phyloP scores from a whole-genome alignment of 164 flowering plant genomes.

The Pachysandra terminalis region DNA sequence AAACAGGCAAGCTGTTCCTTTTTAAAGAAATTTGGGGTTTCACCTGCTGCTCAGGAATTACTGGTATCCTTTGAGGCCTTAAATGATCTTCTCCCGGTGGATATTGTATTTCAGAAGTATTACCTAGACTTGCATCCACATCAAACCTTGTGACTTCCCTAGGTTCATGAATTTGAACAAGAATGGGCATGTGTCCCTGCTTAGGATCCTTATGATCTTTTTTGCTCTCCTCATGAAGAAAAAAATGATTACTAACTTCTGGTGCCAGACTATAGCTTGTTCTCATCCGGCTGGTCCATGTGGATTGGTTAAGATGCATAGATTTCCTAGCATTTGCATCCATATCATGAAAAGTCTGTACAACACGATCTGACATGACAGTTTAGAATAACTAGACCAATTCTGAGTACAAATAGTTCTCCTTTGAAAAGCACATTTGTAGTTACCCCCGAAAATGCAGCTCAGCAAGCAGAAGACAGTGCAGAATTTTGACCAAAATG shows the following conservation, averaged over 20 bases:
- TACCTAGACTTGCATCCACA: slow-evolving; percentile 2
- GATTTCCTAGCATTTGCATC: slow-evolving; percentile 22
- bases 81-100: slow-evolving; percentile 10
- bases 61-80: slow-evolving; percentile 17
- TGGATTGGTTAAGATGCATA: slow-evolving; percentile 25
- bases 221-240: slow-evolving; percentile 7
- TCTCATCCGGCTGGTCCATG: slow-evolving; percentile 64
- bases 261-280: slow-evolving; percentile 25
- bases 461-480: slow-evolving; percentile 8
- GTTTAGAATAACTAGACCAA: not conserved
- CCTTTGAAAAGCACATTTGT: slow-evolving; percentile 3
- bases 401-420: not conserved
- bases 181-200: not conserved
- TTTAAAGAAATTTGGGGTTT: slow-evolving; percentile 16
- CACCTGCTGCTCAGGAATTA: slow-evolving; percentile 12
- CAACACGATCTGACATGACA: slow-evolving; percentile 37
- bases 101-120: slow-evolving; percentile 12
- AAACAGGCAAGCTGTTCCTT: slow-evolving; percentile 16
- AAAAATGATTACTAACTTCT: slow-evolving; percentile 8
- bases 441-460: slow-evolving; percentile 12
- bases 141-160: slow-evolving; percentile 8
- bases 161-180: slow-evolving; percentile 6
- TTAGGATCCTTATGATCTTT: slow-evolving; percentile 17
- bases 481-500: not conserved
- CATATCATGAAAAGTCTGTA: slow-evolving; percentile 18